These are phyloP conservation scores for Sporisorium exsertum DNA, from an alignment of 1,284 basidiomycete species.

Conservation along the genomic window DNA sequence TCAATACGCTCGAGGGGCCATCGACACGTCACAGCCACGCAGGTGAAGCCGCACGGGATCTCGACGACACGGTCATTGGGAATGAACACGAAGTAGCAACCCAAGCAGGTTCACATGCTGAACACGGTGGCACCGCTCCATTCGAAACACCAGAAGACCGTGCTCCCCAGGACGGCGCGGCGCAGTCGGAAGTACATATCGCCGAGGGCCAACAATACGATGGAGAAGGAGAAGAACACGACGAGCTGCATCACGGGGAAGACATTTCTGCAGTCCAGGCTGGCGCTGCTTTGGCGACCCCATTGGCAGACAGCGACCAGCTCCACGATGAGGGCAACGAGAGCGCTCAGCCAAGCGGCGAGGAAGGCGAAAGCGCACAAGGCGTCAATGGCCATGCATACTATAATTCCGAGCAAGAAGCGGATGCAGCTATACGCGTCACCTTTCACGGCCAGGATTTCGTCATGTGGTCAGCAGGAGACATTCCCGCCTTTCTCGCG, in stretches of 20 bases:
- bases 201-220: background rate
- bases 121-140: background rate
- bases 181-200: background rate
- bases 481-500: conserved; percentile 33
- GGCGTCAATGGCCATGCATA: conserved; percentile 7
- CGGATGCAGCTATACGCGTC: conserved; percentile 42
- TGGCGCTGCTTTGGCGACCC: background rate
- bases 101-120: background rate
- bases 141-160: background rate
- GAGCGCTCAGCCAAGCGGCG: background rate
- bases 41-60: background rate
- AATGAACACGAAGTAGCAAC: background rate
- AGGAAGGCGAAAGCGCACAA: conserved; percentile 8
- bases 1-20: background rate
- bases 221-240: conserved; percentile 10
- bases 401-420: conserved; percentile 13
- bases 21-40: background rate
- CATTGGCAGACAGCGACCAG: conserved; percentile 11
- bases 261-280: background rate
- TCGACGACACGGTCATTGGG: background rate
- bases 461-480: conserved; percentile 51
- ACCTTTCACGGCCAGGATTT: conserved; percentile 66
- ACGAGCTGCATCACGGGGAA: conserved; percentile 7
- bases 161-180: background rate
- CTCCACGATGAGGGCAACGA: conserved; percentile 14